These are phyloP conservation scores for Neurospora cerealis DNA, from an alignment of 495 filamentous ascomycete genomes.

Conservation along the genomic window DNA sequence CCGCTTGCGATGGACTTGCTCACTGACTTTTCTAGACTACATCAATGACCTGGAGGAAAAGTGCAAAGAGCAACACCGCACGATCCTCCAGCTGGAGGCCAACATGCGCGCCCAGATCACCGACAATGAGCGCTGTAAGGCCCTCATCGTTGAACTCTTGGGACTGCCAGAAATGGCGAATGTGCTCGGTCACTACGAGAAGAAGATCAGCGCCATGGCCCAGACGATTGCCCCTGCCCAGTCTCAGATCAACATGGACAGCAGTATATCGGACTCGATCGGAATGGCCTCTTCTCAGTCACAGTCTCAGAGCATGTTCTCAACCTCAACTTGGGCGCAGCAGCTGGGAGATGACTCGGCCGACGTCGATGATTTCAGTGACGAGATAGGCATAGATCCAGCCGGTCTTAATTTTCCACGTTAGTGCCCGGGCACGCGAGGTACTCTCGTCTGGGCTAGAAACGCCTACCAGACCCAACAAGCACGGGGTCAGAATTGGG, in stretches of 20 bases:
- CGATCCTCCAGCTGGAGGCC: not conserved
- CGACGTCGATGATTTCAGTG: not conserved
- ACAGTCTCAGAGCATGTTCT: not conserved
- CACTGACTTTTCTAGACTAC: not conserved
- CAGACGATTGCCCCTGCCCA: not conserved
- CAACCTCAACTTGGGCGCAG: not conserved
- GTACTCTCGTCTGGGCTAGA: not conserved
- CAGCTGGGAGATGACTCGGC: not conserved
- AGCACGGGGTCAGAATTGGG: not conserved
- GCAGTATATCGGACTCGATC: not conserved
- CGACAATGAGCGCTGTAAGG: not conserved
- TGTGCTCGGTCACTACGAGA: not conserved
- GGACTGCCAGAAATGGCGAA: not conserved
- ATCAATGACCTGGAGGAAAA: not conserved
- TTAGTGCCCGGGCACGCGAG: not conserved
- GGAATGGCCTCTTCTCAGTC: not conserved
- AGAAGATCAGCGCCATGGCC: not conserved
- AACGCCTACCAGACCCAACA: not conserved
- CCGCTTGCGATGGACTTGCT: not conserved
- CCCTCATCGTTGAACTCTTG: not conserved
- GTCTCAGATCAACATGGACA: not conserved
- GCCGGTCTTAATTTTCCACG: not conserved
- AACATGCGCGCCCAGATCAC: not conserved
- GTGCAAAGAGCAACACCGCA: not conserved
- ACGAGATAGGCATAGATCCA: conserved; percentile 7